phyloP scores from a whole-genome alignment of 169 alveolate genomes.

The Eimeria necatrix region DNA sequence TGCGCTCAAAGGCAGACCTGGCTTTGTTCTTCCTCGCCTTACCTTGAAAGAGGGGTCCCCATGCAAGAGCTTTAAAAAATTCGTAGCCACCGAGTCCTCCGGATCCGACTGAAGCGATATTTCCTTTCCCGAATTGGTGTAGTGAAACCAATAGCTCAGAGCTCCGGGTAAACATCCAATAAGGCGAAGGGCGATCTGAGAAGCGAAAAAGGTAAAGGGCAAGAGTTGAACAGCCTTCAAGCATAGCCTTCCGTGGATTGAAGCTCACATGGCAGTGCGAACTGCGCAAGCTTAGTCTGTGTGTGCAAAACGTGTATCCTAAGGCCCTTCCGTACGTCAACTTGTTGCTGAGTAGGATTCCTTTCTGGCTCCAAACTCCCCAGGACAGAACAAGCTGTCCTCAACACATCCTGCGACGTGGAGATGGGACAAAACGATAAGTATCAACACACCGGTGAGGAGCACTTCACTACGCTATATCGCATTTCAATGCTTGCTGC shows the following conservation, averaged over 20 bases:
- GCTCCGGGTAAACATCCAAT: slow-evolving; percentile 87
- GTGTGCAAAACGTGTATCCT: neutral
- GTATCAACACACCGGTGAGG: neutral
- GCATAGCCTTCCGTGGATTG: no score
- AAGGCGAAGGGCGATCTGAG: slow-evolving; percentile 78
- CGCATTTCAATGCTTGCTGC: no score
- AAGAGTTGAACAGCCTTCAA: no score
- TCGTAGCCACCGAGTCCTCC: slow-evolving; percentile 87
- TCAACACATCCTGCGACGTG: slow-evolving; percentile 82
- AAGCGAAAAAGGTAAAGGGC: no score
- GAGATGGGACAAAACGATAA: neutral
- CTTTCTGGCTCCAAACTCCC: slow-evolving; percentile 81
- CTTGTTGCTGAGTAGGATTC: slow-evolving; percentile 70
- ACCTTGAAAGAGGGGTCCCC: slow-evolving; percentile 76
- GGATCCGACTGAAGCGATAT: slow-evolving; percentile 85
- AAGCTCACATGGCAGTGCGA: neutral
- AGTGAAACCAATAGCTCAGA: slow-evolving; percentile 90
- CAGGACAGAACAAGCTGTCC: slow-evolving; percentile 78
- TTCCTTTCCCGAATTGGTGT: slow-evolving; percentile 85
- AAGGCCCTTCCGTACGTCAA: slow-evolving; percentile 11
- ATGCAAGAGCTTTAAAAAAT: slow-evolving; percentile 86
- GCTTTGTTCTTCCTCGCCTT: neutral
- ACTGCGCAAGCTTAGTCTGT: neutral
- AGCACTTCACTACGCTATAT: no score
- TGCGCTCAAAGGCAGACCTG: neutral